These are phyloP conservation scores for Basipetospora chlamydospora DNA, from an alignment of 2,329 filamentous ascomycete genomes.

Conservation along the genomic window DNA sequence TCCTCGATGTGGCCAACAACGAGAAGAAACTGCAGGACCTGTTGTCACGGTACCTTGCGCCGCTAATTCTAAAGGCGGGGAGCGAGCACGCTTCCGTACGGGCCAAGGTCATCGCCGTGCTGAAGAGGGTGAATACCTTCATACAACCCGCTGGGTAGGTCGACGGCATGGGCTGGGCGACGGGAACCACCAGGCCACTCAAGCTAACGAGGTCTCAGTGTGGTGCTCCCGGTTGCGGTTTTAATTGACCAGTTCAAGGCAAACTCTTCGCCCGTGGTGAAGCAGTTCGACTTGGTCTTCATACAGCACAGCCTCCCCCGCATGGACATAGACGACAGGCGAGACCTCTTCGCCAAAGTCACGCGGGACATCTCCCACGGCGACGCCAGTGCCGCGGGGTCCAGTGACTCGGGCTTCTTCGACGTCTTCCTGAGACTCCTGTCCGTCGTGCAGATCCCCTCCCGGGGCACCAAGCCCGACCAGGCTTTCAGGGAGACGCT, in stretches of 20 bases:
- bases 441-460: slow-evolving; percentile 55
- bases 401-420: slow-evolving; percentile 40
- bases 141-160: slow-evolving; percentile 35
- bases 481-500: slow-evolving; percentile 48
- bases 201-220: slow-evolving; percentile 22
- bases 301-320: slow-evolving; percentile 63
- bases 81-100: slow-evolving; percentile 71
- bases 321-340: slow-evolving; percentile 42
- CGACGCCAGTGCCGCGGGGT: slow-evolving; percentile 29
- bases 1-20: slow-evolving; percentile 63
- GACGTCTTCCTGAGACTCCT: slow-evolving; percentile 70
- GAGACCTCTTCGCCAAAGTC: slow-evolving; percentile 56
- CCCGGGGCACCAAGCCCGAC: slow-evolving; percentile 69
- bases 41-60: slow-evolving; percentile 64
- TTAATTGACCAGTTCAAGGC: slow-evolving; percentile 82
- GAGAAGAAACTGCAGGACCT: slow-evolving; percentile 70
- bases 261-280: slow-evolving; percentile 56
- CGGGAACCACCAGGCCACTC: too few relatives aligned
- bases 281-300: slow-evolving; percentile 78
- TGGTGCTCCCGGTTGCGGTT: slow-evolving; percentile 71
- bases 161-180: too few relatives aligned
- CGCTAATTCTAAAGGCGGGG: slow-evolving; percentile 71
- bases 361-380: slow-evolving; percentile 47
- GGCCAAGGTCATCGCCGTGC: slow-evolving; percentile 48
- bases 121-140: slow-evolving; percentile 38